Base-by-base conservation (phyloP, 768 basidiomycete species). In the Mrakia hoshinonis region DNA sequence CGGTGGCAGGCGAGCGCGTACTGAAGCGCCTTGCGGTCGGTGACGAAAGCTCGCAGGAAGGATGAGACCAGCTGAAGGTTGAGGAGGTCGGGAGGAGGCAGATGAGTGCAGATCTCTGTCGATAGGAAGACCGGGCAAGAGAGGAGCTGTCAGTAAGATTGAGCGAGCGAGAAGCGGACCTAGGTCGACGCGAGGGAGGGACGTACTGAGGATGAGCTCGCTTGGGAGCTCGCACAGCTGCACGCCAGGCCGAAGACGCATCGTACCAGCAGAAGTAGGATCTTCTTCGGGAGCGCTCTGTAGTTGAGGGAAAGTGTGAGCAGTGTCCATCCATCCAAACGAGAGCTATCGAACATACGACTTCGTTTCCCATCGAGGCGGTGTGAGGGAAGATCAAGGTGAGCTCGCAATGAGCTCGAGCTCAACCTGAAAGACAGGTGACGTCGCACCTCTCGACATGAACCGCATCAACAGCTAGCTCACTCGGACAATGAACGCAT, bases 61-160 rank as follows among this genome's bases (percentile, higher is more conserved):
- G 62, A 65, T 3, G 63, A 63, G 31, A 69, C 70, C 29, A 66
- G 63, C 34, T 43, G 62, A 20, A 63, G 5, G 38, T 3, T 29
- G 24, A 65, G 63, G 7, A 71, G 64, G 34, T 71, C 62, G 13
- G n/a, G 52, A 4, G 70, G 46, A 2, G 69, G 36, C 11, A 70
- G 51, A 26, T 46, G 36, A 29, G 38, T 43, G 51, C 49, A 48
- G 61, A 70, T 48, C 69, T 70, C 47, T 63, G 24, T 39, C n/a
- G 55, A 36, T 43, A 36, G 0, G 20, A 26, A 34, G 22, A 7
- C 0, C 0, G 38, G 18, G 47, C 2, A 24, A 18, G 24, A 31
- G 34, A 31, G 3, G 34, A 39, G 60, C 4, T 34, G 6, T 47
- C 13, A 38, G 49, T 10, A 38, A 18, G 63, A 46, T 12, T 24